Conservation (phyloP, 495 filamentous ascomycete genomes). For the Podospora comata region DNA sequence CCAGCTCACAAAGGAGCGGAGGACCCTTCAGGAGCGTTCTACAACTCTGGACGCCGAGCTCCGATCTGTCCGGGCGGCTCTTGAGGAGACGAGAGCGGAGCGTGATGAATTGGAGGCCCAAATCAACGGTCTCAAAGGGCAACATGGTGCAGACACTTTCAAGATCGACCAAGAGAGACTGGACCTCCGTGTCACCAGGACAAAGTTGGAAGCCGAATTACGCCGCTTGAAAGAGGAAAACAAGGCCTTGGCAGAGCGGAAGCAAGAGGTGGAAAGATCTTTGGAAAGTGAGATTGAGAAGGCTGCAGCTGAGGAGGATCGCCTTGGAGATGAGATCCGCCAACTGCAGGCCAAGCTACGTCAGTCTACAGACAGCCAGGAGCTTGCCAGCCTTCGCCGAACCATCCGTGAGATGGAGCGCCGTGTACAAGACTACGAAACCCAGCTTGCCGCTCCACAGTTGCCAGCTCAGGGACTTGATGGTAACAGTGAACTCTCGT, state of each 20-base stretch:
- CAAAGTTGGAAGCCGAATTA: constrained; percentile 59
- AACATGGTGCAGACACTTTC: constrained; percentile 50
- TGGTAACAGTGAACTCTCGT: constrained; percentile 54
- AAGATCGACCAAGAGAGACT: constrained; percentile 60
- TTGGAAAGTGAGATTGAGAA: constrained; percentile 56
- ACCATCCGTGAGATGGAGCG: constrained; percentile 59
- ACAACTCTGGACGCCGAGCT: constrained; percentile 59
- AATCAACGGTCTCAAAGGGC: constrained; percentile 46
- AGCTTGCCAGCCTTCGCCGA: constrained; percentile 41
- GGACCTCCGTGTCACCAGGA: constrained; percentile 57
- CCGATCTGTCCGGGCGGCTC: constrained; percentile 51
- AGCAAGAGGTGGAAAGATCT: constrained; percentile 53
- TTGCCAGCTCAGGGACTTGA: constrained; percentile 54
- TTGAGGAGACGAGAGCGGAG: constrained; percentile 57
- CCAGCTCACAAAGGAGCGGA: constrained; percentile 54
- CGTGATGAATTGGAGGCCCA: constrained; percentile 62
- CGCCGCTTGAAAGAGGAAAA: constrained; percentile 58
- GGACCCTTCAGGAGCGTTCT: constrained; percentile 61
- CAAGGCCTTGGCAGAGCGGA: constrained; percentile 47
- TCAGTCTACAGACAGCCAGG: constrained; percentile 50
- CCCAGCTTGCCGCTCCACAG: constrained; percentile 42
- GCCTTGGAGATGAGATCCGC: constrained; percentile 56
- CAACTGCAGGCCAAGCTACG: constrained; percentile 49
- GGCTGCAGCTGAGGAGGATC: constrained; percentile 54
- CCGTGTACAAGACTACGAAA: constrained; percentile 57